Evolutionary conservation across 768 basidiomycete genomes (phyloP).

Genomic region (Lanmaoa pseudosensibilis): DNA sequence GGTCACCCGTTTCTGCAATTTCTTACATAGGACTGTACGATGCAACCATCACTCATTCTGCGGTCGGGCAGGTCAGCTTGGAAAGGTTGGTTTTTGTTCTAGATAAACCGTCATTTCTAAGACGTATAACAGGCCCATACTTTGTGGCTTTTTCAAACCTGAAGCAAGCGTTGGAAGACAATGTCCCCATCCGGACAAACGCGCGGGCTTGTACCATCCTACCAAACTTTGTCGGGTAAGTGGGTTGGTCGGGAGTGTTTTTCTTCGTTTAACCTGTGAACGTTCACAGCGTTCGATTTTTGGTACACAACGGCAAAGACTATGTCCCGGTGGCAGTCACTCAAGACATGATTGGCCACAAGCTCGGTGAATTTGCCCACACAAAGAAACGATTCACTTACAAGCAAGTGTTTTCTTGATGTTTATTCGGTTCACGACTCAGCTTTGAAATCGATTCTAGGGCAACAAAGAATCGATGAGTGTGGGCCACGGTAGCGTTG

Average conservation of each 20-base stretch:
- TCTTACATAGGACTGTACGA: constrained; percentile 26
- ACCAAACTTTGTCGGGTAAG: constrained; percentile 94
- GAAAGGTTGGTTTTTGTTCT: constrained; percentile 55
- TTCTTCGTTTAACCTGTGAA: background rate
- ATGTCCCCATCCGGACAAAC: constrained; percentile 84
- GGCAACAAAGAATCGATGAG: constrained; percentile 41
- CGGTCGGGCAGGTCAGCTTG: constrained; percentile 77
- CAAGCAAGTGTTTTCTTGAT: constrained; percentile 56
- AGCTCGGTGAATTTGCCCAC: constrained; percentile 90
- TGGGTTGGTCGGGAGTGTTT: background rate
- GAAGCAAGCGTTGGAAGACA: constrained; percentile 73
- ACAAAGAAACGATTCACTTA: constrained; percentile 87
- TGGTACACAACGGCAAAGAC: constrained; percentile 93
- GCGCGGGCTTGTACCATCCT: constrained; percentile 90
- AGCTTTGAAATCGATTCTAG: constrained; percentile 20
- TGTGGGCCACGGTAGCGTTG: background rate
- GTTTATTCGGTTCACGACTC: background rate
- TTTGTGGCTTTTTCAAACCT: constrained; percentile 93
- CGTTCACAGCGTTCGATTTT: constrained; percentile 67
- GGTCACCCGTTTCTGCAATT: background rate
- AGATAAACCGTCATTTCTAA: background rate
- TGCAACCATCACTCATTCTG: constrained; percentile 63
- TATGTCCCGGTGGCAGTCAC: constrained; percentile 84
- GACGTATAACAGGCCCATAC: constrained; percentile 67
- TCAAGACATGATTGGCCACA: constrained; percentile 99